Percentiles rank a stretch among this genome's conserved stretches.
phyloP scores from a whole-genome alignment of 257 asterid species.

The Solanum neorickii region DNA sequence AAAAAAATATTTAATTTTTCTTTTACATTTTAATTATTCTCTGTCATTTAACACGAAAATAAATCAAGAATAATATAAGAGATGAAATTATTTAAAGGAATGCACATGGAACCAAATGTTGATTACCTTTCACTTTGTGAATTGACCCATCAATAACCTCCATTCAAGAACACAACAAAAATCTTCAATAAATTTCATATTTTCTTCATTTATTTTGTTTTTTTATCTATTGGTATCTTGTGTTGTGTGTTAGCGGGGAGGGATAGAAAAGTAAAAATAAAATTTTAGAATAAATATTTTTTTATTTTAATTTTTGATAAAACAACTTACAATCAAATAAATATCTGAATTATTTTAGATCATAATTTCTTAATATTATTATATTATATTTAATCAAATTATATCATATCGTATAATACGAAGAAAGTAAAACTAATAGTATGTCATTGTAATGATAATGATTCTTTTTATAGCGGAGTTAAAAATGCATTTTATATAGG shows the following conservation, averaged over 20 bases:
- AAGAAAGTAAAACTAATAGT: background rate
- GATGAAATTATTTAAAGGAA: background rate
- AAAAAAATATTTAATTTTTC: background rate
- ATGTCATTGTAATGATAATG: background rate
- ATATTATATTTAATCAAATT: background rate
- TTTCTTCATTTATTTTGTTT: background rate
- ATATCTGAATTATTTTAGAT: background rate
- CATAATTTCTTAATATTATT: too few species aligned
- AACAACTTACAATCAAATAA: background rate
- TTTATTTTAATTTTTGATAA: fast-evolving
- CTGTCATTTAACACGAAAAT: too few species aligned
- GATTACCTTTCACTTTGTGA: background rate
- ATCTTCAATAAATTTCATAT: background rate
- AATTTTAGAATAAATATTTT: background rate
- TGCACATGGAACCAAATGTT: background rate
- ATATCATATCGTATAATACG: background rate
- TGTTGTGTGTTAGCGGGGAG: background rate
- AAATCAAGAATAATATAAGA: too few species aligned
- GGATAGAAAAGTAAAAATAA: background rate
- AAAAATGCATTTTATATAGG: background rate
- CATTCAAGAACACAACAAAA: background rate
- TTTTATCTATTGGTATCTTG: background rate
- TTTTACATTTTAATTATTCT: too few species aligned
- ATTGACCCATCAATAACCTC: background rate
- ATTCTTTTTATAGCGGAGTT: background rate